Percentiles rank a stretch among this genome's conserved stretches.
These are phyloP conservation scores for Eremochloa ophiuroides DNA, from an alignment of 176 grass and related monocot genomes.

Conservation along the genomic window DNA sequence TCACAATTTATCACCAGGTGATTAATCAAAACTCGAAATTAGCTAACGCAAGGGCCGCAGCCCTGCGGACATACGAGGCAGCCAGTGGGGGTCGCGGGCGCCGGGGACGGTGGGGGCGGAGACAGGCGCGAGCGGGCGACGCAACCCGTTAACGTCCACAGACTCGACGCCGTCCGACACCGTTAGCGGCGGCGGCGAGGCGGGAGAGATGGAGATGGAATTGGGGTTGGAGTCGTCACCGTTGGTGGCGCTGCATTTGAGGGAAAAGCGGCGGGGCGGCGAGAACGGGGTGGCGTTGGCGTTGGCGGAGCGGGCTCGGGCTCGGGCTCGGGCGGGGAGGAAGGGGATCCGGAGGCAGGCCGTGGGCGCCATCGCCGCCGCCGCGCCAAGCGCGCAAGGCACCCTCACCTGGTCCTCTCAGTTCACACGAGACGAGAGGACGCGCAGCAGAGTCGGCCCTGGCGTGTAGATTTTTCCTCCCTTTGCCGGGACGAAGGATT, in stretches of 20 bases:
- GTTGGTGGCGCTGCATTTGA: slow-evolving; percentile 24
- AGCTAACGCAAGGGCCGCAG: neutral
- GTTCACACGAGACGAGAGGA: too few species aligned
- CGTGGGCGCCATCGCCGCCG: too few species aligned
- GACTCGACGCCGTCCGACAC: slow-evolving; percentile 7
- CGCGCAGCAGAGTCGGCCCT: too few species aligned
- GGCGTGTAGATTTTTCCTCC: too few species aligned
- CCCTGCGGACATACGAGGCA: slow-evolving; percentile 28
- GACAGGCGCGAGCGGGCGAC: neutral
- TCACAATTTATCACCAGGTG: neutral
- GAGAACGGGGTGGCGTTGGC: neutral
- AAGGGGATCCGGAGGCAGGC: too few species aligned
- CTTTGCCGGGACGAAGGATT: too few species aligned
- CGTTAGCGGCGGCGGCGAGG: neutral
- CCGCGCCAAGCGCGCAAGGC: too few species aligned
- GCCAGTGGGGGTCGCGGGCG: slow-evolving; percentile 1
- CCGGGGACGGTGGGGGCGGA: neutral
- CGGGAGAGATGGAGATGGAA: neutral
- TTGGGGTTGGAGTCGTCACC: neutral
- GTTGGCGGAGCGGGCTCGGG: neutral
- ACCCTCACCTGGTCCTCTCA: too few species aligned
- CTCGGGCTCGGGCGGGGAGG: too few species aligned
- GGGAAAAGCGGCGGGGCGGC: neutral
- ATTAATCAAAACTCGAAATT: neutral
- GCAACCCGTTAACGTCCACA: slow-evolving; percentile 15